Evolutionary conservation across 257 asterid genomes (phyloP).

Genomic region (Solanum gandarillasii): DNA sequence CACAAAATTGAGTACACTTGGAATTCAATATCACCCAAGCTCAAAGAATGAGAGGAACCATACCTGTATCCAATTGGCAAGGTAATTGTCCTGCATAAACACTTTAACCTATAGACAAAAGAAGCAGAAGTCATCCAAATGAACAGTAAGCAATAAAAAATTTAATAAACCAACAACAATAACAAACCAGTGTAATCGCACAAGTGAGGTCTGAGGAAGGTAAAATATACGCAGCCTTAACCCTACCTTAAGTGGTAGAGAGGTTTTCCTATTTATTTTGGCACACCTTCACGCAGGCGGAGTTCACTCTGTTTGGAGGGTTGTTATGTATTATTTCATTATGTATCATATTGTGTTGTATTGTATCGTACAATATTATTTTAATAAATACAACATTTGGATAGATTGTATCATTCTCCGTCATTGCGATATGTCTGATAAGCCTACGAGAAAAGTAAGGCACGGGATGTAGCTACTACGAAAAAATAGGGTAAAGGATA

Average conservation of each 20-base stretch:
- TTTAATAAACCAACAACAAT: not conserved
- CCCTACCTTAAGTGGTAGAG: not conserved
- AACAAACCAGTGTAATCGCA: not conserved
- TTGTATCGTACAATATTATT: too few relatives aligned
- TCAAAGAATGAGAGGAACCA: not conserved
- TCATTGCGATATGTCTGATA: too few relatives aligned
- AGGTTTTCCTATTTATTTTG: not conserved
- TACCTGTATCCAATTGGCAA: constrained; percentile 99
- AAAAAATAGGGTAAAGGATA: not conserved
- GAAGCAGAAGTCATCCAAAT: constrained; percentile 3
- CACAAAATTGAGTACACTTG: not conserved
- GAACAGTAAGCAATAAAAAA: not conserved
- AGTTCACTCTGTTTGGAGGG: not conserved
- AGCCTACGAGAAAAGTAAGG: not conserved
- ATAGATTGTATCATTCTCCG: not conserved
- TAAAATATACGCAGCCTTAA: not conserved
- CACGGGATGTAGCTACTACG: not conserved
- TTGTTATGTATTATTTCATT: too few relatives aligned
- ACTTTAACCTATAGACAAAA: constrained; percentile 55
- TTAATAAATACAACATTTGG: too few relatives aligned
- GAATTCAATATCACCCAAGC: not conserved
- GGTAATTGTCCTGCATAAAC: constrained; percentile 84
- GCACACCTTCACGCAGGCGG: not conserved
- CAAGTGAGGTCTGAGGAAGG: not conserved
- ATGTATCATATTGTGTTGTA: not conserved